A percentile compares a stretch with the other conserved stretches of the same genome.
Evolutionary conservation across 2,329 filamentous ascomycete species (phyloP).

Genomic region (Penicillium sp.): DNA sequence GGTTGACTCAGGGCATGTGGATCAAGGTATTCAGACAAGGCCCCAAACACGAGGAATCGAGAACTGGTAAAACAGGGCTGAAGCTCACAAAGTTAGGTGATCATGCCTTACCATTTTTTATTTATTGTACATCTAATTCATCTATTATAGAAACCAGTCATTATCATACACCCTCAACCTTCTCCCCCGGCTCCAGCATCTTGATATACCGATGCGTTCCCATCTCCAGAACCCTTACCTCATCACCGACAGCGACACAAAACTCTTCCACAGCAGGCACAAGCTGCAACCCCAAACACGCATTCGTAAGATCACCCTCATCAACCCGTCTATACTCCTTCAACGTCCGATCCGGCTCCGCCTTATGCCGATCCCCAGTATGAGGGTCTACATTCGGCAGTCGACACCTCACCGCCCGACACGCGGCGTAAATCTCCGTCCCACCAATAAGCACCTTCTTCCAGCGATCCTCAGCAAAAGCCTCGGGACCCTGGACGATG

Average conservation of each 20-base stretch:
- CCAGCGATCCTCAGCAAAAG: constrained; percentile 62
- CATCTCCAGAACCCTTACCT: constrained; percentile 43
- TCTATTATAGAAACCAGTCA: background rate
- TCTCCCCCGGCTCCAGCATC: constrained; percentile 39
- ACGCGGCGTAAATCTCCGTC: constrained; percentile 50
- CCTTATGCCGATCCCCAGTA: constrained; percentile 52
- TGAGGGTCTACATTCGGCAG: constrained; percentile 62
- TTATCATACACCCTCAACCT: constrained; percentile 31
- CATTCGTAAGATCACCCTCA: constrained; percentile 49
- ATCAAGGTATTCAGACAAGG: background rate
- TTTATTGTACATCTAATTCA: background rate
- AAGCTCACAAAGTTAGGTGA: too few species aligned
- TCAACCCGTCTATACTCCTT: constrained; percentile 55
- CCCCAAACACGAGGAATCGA: too few species aligned
- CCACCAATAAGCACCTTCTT: constrained; percentile 51
- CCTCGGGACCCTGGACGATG: constrained; percentile 54
- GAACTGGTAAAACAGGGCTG: too few species aligned
- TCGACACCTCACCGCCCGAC: constrained; percentile 60
- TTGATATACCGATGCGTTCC: constrained; percentile 50
- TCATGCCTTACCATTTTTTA: background rate
- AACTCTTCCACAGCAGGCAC: constrained; percentile 40
- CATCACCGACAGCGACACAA: constrained; percentile 42
- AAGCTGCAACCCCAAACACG: constrained; percentile 58
- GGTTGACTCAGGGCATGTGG: background rate
- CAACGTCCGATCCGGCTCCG: constrained; percentile 54